Percentiles rank a stretch among this genome's conserved stretches.
Conservation (phyloP, 257 asterid genomes). For the Schizonepeta tenuifolia region DNA sequence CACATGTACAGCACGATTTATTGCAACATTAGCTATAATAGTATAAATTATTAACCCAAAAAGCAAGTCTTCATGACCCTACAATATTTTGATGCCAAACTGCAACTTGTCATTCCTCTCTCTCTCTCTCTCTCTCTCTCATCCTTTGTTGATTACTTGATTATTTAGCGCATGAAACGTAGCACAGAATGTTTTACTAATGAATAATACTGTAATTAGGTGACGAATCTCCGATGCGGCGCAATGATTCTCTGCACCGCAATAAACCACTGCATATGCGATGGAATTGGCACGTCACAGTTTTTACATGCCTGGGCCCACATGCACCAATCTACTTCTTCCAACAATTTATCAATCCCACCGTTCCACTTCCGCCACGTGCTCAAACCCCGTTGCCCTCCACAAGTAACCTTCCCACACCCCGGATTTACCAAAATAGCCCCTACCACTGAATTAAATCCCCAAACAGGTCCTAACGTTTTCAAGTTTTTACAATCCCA, state of each 20-base stretch:
- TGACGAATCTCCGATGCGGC: slow-evolving; percentile 71
- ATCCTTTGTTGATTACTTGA: neutral
- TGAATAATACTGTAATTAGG: slow-evolving; percentile 41
- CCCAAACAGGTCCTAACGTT: slow-evolving; percentile 42
- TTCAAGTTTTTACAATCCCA: slow-evolving; percentile 56
- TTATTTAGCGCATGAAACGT: no score
- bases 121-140: neutral
- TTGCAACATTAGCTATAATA: neutral
- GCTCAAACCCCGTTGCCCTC: slow-evolving; percentile 61
- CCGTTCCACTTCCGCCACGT: slow-evolving; percentile 76
- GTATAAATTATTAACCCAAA: neutral
- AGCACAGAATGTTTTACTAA: no score
- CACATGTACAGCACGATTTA: neutral
- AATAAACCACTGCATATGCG: slow-evolving; percentile 77
- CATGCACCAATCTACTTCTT: slow-evolving; percentile 33
- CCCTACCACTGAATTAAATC: slow-evolving; percentile 16
- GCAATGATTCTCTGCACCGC: slow-evolving; percentile 78
- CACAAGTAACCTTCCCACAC: slow-evolving; percentile 45
- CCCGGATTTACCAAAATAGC: slow-evolving; percentile 46
- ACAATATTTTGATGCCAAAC: slow-evolving; percentile 32
- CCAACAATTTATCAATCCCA: slow-evolving; percentile 30
- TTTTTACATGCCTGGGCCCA: slow-evolving; percentile 91
- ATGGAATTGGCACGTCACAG: slow-evolving; percentile 82
- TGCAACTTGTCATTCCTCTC: no score
- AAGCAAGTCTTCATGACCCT: slow-evolving; percentile 39